Conservation (phyloP, 1,284 basidiomycete genomes). For the Cutaneotrichosporon daszewskae region DNA sequence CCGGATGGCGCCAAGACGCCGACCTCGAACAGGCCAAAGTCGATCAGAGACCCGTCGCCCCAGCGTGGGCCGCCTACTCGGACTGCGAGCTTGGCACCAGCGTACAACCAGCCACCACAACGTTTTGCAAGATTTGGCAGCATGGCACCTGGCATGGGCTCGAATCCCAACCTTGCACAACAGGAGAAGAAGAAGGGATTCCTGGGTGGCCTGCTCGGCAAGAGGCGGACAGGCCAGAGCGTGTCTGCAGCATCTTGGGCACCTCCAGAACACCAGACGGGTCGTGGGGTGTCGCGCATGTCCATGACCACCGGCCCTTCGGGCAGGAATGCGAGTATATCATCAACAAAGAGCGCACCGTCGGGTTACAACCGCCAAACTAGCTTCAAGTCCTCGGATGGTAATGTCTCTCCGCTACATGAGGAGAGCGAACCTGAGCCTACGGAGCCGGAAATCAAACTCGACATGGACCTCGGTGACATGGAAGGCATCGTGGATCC, state of each 20-base stretch:
- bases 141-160: slow-evolving; percentile 14
- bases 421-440: slow-evolving; percentile 20
- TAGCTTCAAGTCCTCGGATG: slow-evolving; percentile 4
- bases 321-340: too few relatives aligned
- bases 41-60: slow-evolving; percentile 2
- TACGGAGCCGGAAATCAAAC: slow-evolving; percentile 45
- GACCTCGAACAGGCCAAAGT: not conserved
- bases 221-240: slow-evolving; percentile 6
- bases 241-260: not conserved
- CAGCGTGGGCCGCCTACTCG: too few relatives aligned
- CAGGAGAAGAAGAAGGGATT: slow-evolving; percentile 39
- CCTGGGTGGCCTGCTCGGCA: slow-evolving; percentile 22
- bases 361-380: not conserved
- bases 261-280: not conserved
- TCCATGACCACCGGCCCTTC: slow-evolving; percentile 3
- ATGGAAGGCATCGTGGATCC: slow-evolving; percentile 79
- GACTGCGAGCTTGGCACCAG: too few relatives aligned
- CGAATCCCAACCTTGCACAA: slow-evolving; percentile 8
- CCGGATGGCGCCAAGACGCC: slow-evolving; percentile 7
- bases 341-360: slow-evolving; percentile 1
- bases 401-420: slow-evolving; percentile 29
- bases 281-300: slow-evolving; percentile 2
- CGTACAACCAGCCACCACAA: too few relatives aligned
- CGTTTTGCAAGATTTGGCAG: slow-evolving; percentile 24
- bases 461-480: slow-evolving; percentile 71